phyloP scores from a whole-genome alignment of 2,329 filamentous ascomycete species.

The Xylaria sp. region DNA sequence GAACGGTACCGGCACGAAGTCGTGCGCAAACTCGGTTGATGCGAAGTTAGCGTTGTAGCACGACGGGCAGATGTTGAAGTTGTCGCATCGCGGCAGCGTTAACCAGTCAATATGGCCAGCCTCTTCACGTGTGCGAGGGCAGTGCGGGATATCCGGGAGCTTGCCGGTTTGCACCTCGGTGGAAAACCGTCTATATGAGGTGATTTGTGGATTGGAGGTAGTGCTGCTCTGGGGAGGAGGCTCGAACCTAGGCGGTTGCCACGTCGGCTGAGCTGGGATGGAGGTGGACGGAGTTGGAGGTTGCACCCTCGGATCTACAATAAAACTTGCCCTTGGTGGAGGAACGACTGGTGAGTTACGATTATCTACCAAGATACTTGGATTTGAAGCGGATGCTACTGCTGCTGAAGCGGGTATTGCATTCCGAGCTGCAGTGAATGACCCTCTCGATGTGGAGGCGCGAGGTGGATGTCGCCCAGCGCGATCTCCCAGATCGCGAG shows the following conservation, averaged over 20 bases:
- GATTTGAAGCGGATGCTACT: conserved; percentile 27
- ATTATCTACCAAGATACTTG: conserved; percentile 26
- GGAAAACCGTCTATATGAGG: conserved; percentile 65
- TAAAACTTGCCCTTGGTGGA: conserved; percentile 35
- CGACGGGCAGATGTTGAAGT: conserved; percentile 83
- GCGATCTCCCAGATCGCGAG: conserved; percentile 40
- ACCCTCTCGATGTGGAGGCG: conserved; percentile 42
- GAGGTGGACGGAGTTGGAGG: conserved; percentile 41
- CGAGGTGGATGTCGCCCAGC: conserved; percentile 42
- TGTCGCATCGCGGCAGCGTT: conserved; percentile 75
- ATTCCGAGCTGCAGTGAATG: conserved; percentile 35
- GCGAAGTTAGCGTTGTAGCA: conserved; percentile 80
- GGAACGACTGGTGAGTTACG: conserved; percentile 36
- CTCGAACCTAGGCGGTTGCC: conserved; percentile 61
- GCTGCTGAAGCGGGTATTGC: conserved; percentile 39
- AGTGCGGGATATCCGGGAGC: conserved; percentile 69
- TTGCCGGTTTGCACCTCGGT: conserved; percentile 61
- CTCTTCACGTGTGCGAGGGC: conserved; percentile 72
- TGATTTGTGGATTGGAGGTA: conserved; percentile 57
- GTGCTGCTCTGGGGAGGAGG: conserved; percentile 46
- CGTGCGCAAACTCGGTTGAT: conserved; percentile 72
- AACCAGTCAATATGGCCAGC: conserved; percentile 81
- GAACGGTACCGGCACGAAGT: conserved; percentile 71
- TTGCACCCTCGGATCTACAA: conserved; percentile 39
- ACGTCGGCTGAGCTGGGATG: conserved; percentile 51